Base-by-base conservation (phyloP, 768 basidiomycete genomes). In the Coprinopsis cinerea region DNA sequence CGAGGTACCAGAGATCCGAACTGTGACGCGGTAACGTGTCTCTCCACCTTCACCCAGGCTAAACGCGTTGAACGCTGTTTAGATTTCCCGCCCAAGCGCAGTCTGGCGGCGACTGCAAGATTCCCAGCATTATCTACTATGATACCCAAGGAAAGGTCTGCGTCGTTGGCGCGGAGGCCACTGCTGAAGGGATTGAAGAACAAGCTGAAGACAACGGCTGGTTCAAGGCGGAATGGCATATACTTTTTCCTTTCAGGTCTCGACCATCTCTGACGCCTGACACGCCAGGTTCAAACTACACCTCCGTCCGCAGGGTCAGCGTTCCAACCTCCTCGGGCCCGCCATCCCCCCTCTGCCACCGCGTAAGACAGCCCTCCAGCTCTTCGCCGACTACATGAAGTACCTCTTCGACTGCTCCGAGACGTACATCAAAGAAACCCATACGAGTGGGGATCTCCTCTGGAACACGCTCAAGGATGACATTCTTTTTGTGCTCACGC, bases 401-500 rank as follows among this genome's bases (percentile, higher is more conserved):
- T 81, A 82, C 54, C 63, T 82, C 5, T 71, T 63, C 25, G 27
- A 61, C 1, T 77, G 76, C 44, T 67, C 71, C 1, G 65, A 62
- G 49, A 59, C 53, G 13, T 81, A 74, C 49, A 78, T 82, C 41
- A 53, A 60, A 28, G 74, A 79, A 18, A 67, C 69, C 3, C 73
- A 76, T 40, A 53, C 62, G 0, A 68, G 63, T 53, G 78, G 79
- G 1, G 48, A 17, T 3, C 59, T 60, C 10, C 52, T 79, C 3
- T 79, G 76, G 78, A 58, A 59, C 5, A 71, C 72, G 5, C 49
- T 76, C 13, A 67, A 73, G 53, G 56, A 61, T 13, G 62, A 55
- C 4, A 68, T 77, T 34, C 71, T 77, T 22, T 77, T 71, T 51
- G 67, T 83, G 7, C 66, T 83, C 18, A 72, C 73, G 1, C 81